A percentile compares a stretch with the other conserved stretches of the same genome.
phyloP scores from a whole-genome alignment of 257 asterid genomes.

The Prunella vulgaris region DNA sequence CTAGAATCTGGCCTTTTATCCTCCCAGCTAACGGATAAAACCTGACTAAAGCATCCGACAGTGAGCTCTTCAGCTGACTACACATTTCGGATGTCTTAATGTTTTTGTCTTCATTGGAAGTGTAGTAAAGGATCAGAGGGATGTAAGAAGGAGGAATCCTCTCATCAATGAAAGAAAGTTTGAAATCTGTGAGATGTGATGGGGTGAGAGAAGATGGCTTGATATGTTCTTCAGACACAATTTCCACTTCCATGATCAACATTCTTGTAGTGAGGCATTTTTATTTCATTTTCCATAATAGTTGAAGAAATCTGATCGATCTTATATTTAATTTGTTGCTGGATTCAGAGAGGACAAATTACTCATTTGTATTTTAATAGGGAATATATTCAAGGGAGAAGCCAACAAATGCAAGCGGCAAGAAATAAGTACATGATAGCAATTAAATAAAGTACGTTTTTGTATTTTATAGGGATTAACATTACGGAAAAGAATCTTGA shows the following conservation, averaged over 20 bases:
- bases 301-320: no score
- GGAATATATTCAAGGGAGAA: not conserved
- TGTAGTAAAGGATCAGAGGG: slow-evolving; percentile 53
- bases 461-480: no score
- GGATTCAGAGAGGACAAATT: no score
- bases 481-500: no score
- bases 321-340: no score
- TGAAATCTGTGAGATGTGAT: slow-evolving; percentile 27
- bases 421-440: not conserved
- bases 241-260: slow-evolving; percentile 32
- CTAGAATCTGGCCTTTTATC: slow-evolving; percentile 38
- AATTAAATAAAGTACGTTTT: no score
- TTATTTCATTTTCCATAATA: no score
- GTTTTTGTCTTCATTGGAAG: not conserved
- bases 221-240: slow-evolving; percentile 26
- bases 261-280: no score
- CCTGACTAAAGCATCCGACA: slow-evolving; percentile 38
- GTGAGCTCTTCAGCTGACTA: slow-evolving; percentile 31
- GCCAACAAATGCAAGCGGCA: not conserved
- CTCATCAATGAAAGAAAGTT: slow-evolving; percentile 56
- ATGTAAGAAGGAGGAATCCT: slow-evolving; percentile 45
- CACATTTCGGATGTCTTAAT: slow-evolving; percentile 25
- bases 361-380: not conserved
- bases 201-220: slow-evolving; percentile 62
- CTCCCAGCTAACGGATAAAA: slow-evolving; percentile 69